These are phyloP conservation scores for Suhomyces bokatorum DNA, from an alignment of 1,139 yeast genomes.

Conservation along the genomic window DNA sequence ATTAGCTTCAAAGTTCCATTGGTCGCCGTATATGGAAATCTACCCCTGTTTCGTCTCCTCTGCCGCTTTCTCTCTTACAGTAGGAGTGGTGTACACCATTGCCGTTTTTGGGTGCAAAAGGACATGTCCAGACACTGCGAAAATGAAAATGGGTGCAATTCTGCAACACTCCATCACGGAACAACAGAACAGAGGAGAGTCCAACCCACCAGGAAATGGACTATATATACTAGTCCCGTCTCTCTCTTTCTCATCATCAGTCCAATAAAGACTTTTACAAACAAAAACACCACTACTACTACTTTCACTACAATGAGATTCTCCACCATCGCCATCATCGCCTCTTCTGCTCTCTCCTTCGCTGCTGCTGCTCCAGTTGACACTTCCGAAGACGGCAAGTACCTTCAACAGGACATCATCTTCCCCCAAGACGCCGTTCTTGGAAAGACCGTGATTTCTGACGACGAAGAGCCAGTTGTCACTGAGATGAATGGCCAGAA, in stretches of 20 bases:
- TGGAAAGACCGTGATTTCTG: conserved; percentile 14
- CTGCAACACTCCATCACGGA: too few relatives aligned
- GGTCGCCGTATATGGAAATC: too few relatives aligned
- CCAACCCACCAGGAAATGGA: too few relatives aligned
- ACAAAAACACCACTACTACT: conserved; percentile 1
- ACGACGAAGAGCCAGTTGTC: conserved; percentile 20
- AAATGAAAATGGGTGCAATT: neutral
- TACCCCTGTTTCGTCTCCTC: too few relatives aligned
- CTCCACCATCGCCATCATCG: conserved; percentile 15
- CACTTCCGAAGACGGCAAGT: conserved; percentile 5
- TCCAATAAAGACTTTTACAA: conserved; percentile 2
- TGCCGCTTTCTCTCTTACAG: too few relatives aligned
- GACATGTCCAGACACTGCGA: neutral
- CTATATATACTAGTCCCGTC: neutral
- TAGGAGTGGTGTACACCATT: neutral
- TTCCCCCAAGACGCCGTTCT: conserved; percentile 22
- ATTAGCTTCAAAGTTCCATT: too few relatives aligned
- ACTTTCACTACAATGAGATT: conserved; percentile 14
- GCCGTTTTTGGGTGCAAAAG: conserved; percentile 12
- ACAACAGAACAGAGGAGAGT: too few relatives aligned
- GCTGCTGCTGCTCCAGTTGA: conserved; percentile 17
- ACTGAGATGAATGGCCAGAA: conserved; percentile 19
- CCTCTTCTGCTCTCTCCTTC: conserved; percentile 13
- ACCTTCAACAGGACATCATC: conserved; percentile 8
- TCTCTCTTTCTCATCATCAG: neutral